Conservation (phyloP, 75 land plant species). For the Cupressus sempervirens region DNA sequence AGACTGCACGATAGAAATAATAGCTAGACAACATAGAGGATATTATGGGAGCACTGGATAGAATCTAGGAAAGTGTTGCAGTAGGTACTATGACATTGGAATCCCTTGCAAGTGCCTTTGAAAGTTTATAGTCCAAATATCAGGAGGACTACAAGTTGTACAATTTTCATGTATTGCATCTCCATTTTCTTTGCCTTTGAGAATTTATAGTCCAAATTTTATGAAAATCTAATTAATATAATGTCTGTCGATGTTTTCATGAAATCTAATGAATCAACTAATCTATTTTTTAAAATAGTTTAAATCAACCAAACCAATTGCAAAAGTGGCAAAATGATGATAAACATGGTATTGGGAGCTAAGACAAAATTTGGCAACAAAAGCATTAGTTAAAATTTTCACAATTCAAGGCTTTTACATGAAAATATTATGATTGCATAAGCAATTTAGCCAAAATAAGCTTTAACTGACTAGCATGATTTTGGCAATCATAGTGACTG, state of each 20-base stretch:
- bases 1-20: too few relatives aligned
- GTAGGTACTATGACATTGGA: too few relatives aligned
- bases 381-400: not conserved
- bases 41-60: too few relatives aligned
- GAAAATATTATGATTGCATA: not conserved
- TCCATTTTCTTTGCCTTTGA: too few relatives aligned
- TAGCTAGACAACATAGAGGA: too few relatives aligned
- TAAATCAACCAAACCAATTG: not conserved
- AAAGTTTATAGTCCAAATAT: too few relatives aligned
- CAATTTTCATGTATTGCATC: too few relatives aligned
- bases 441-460: slow-evolving; percentile 1
- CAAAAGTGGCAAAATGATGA: not conserved
- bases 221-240: not conserved
- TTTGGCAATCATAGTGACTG: slow-evolving; percentile 66
- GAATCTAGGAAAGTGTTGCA: too few relatives aligned
- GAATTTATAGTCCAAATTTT: too few relatives aligned
- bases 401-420: not conserved
- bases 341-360: not conserved
- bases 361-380: not conserved
- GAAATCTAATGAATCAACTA: not conserved
- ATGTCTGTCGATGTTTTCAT: not conserved
- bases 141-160: too few relatives aligned
- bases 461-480: slow-evolving; percentile 73
- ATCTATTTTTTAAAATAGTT: not conserved
- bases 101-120: too few relatives aligned